Conservation (phyloP, 140 eudicot genomes). For the Cichorium intybus region DNA sequence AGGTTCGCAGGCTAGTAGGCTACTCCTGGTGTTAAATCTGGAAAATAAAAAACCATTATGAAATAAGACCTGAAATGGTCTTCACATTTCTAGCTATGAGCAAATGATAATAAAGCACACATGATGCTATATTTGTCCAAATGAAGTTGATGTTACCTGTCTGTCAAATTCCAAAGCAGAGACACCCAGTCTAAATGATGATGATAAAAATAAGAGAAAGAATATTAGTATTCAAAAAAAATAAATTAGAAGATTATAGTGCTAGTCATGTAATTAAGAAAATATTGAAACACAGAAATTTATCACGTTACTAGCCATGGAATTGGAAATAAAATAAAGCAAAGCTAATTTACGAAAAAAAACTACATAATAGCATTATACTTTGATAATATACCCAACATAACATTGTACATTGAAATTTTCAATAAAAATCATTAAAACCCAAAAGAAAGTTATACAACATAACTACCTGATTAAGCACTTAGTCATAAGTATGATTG, state of each 20-base stretch:
- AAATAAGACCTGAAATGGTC: not conserved
- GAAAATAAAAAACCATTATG: not conserved
- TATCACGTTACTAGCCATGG: too few relatives aligned
- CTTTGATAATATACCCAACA: too few relatives aligned
- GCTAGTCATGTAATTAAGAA: not conserved
- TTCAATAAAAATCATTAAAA: too few relatives aligned
- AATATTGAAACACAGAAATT: not conserved
- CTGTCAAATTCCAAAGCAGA: slow-evolving; percentile 75
- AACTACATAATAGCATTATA: too few relatives aligned
- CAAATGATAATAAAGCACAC: not conserved
- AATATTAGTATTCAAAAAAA: not conserved
- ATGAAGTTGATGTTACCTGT: slow-evolving; percentile 48
- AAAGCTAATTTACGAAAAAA: too few relatives aligned
- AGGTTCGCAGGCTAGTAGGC: not conserved
- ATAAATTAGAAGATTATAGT: not conserved
- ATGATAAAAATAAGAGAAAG: not conserved
- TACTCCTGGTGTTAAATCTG: not conserved
- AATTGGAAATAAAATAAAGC: too few relatives aligned
- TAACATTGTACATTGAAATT: too few relatives aligned
- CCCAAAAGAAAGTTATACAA: too few relatives aligned
- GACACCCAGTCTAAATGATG: slow-evolving; percentile 54
- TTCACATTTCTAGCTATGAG: not conserved
- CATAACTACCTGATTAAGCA: too few relatives aligned
- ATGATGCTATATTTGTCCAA: not conserved
- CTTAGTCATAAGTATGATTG: too few relatives aligned